Conservation (phyloP, 2,329 filamentous ascomycete genomes). For the Catunica adiposa region DNA sequence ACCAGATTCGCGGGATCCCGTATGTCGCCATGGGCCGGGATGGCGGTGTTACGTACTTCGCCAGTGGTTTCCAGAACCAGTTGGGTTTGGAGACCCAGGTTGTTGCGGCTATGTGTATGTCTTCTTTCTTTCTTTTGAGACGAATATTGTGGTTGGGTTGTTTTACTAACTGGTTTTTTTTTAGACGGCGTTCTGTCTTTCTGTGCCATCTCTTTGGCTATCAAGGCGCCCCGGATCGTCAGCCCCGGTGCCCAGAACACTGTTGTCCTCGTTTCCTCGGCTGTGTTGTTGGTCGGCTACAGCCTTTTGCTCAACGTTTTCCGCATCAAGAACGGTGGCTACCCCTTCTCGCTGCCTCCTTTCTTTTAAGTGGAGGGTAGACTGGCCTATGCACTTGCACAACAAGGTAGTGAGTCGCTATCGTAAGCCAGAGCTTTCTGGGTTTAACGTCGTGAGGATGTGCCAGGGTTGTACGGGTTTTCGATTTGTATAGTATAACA, state of each 20-base stretch:
- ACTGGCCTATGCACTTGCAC: neutral
- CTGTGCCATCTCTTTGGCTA: slow-evolving; percentile 71
- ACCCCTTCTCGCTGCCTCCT: slow-evolving; percentile 85
- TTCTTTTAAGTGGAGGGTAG: slow-evolving; percentile 39
- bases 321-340: slow-evolving; percentile 83
- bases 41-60: slow-evolving; percentile 81
- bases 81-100: slow-evolving; percentile 93
- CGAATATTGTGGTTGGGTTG: no score
- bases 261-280: slow-evolving; percentile 64
- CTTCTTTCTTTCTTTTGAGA: no score
- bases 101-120: slow-evolving; percentile 80
- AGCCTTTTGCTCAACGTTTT: slow-evolving; percentile 91
- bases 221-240: slow-evolving; percentile 81
- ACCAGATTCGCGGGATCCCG: slow-evolving; percentile 89
- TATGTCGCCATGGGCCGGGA: slow-evolving; percentile 75
- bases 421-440: no score
- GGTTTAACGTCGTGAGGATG: no score
- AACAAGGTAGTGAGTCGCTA: no score
- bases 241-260: slow-evolving; percentile 65
- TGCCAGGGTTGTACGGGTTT: no score
- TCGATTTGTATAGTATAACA: neutral
- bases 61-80: slow-evolving; percentile 82
- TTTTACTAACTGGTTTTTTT: slow-evolving; percentile 26
- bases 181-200: slow-evolving; percentile 65
- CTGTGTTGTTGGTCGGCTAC: slow-evolving; percentile 65